A percentile compares a stretch with the other conserved stretches of the same genome.
These are phyloP conservation scores for Agrostemma githago DNA, from an alignment of 148 eudicot species.

Conservation along the genomic window DNA sequence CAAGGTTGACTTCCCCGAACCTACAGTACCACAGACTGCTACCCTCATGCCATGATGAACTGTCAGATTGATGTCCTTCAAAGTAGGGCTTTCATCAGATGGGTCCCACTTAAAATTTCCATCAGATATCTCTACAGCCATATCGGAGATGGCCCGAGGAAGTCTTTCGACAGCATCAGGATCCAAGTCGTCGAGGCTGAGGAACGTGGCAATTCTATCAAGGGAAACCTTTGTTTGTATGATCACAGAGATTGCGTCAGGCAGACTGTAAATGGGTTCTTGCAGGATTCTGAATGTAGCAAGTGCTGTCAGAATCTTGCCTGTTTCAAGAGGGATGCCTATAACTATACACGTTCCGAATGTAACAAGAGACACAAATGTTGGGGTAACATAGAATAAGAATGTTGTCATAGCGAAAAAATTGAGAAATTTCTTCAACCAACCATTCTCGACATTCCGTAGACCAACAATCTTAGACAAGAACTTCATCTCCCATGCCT, in stretches of 20 bases:
- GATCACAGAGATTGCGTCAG: slow-evolving; percentile 39
- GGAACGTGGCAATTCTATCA: slow-evolving; percentile 40
- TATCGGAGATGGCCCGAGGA: slow-evolving; percentile 30
- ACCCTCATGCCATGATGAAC: slow-evolving; percentile 34
- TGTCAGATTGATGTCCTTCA: slow-evolving; percentile 38
- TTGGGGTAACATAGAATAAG: slow-evolving; percentile 41
- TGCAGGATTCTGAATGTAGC: slow-evolving; percentile 48
- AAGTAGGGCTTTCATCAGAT: slow-evolving; percentile 20
- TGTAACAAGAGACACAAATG: slow-evolving; percentile 36
- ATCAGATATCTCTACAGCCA: slow-evolving; percentile 34
- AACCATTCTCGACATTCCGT: slow-evolving; percentile 31
- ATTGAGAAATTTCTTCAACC: slow-evolving; percentile 37
- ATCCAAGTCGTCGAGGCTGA: slow-evolving; percentile 38
- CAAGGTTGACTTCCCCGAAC: slow-evolving; percentile 48
- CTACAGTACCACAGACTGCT: slow-evolving; percentile 43
- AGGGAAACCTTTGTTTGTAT: slow-evolving; percentile 47
- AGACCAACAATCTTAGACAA: slow-evolving; percentile 35
- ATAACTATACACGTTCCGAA: slow-evolving; percentile 34
- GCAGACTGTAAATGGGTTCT: slow-evolving; percentile 43
- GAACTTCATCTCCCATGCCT: slow-evolving; percentile 51
- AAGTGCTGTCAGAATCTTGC: slow-evolving; percentile 41
- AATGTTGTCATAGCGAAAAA: slow-evolving; percentile 28
- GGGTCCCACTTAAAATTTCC: slow-evolving; percentile 44
- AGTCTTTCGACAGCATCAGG: slow-evolving; percentile 29
- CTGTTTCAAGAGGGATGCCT: slow-evolving; percentile 45